These are phyloP conservation scores for Cetradonia linearis DNA, from an alignment of 495 filamentous ascomycete genomes.

Conservation along the genomic window DNA sequence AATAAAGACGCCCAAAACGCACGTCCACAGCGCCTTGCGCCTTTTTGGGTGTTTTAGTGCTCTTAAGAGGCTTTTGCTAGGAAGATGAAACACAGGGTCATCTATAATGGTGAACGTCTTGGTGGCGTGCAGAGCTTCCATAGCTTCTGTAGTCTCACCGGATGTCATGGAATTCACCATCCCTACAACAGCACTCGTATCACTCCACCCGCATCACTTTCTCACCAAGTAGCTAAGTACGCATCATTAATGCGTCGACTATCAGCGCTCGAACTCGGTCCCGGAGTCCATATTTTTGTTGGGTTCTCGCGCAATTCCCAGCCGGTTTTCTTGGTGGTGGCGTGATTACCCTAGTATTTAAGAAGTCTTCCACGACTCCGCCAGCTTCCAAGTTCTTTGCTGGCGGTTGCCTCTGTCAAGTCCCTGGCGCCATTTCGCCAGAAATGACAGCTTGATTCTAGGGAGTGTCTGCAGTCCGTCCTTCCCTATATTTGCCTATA, in stretches of 20 bases:
- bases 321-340: background rate
- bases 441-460: background rate
- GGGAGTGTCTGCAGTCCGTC: background rate
- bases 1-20: background rate
- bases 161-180: background rate
- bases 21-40: background rate
- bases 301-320: background rate
- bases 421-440: background rate
- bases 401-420: background rate
- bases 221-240: background rate
- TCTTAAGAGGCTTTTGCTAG: no score
- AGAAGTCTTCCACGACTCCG: background rate
- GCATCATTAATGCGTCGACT: background rate
- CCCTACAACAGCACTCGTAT: background rate
- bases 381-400: background rate
- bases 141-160: constrained; percentile 2
- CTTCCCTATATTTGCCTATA: background rate
- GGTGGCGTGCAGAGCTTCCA: background rate
- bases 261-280: background rate
- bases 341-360: background rate
- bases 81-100: background rate
- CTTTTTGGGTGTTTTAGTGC: background rate
- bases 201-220: background rate
- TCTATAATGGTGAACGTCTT: background rate
- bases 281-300: background rate